These are phyloP conservation scores for Pyrus communis DNA, from an alignment of 306 rosid species.

Conservation along the genomic window DNA sequence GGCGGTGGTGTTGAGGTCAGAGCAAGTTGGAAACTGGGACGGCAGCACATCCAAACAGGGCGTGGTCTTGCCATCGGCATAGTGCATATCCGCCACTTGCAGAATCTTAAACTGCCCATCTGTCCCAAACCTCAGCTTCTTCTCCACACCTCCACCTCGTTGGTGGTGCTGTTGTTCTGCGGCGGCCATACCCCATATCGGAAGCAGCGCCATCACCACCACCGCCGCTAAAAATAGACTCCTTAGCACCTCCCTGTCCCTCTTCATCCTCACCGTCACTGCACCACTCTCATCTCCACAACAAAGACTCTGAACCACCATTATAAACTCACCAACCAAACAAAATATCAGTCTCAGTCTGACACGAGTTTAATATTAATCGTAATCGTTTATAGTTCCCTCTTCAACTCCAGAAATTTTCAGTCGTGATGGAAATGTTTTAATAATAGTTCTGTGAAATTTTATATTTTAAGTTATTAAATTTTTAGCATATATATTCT, in stretches of 20 bases:
- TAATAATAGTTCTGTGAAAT: too few species aligned
- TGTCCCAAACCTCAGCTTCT: constrained; percentile 46
- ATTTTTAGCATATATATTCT: too few species aligned
- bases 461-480: too few species aligned
- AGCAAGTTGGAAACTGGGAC: constrained; percentile 48
- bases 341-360: neutral
- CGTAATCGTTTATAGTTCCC: too few species aligned
- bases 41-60: constrained; percentile 61
- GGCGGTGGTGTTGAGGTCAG: constrained; percentile 80
- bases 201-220: constrained; percentile 11
- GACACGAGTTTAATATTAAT: too few species aligned
- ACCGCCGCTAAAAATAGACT: constrained; percentile 9
- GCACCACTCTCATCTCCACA: neutral
- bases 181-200: constrained; percentile 25
- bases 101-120: constrained; percentile 80
- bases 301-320: neutral
- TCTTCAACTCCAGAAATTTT: too few species aligned
- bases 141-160: constrained; percentile 10
- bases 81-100: constrained; percentile 98
- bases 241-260: neutral
- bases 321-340: neutral
- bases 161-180: constrained; percentile 12
- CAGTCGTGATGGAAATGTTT: too few species aligned
- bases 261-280: neutral
- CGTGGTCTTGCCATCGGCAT: constrained; percentile 56